These are phyloP conservation scores for Penicillium expansum DNA, from an alignment of 2,329 filamentous ascomycete species.

Conservation along the genomic window DNA sequence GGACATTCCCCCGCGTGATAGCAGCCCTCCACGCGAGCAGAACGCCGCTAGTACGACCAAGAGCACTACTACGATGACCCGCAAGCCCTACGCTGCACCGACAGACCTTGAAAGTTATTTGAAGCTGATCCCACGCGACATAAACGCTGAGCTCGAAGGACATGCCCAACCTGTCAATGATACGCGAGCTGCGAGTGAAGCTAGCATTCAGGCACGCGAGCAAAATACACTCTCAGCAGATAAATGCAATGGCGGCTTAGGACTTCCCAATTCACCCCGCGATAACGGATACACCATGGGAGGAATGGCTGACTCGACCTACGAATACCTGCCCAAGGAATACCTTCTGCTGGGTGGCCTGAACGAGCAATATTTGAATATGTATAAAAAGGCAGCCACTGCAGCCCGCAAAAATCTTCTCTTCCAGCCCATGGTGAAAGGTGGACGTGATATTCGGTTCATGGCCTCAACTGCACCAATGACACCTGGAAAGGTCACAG, in stretches of 20 bases:
- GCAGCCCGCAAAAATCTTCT: slow-evolving; percentile 42
- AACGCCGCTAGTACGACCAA: slow-evolving; percentile 1
- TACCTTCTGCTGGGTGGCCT: slow-evolving; percentile 47
- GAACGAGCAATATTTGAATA: slow-evolving; percentile 42
- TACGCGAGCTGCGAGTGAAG: slow-evolving; percentile 9
- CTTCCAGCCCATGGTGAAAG: slow-evolving; percentile 47
- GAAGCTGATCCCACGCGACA: slow-evolving; percentile 25
- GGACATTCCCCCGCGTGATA: slow-evolving; percentile 17
- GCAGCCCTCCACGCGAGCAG: slow-evolving; percentile 11
- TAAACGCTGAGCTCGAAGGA: slow-evolving; percentile 20
- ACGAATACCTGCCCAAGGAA: slow-evolving; percentile 53
- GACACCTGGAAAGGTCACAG: slow-evolving; percentile 20
- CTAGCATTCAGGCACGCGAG: slow-evolving; percentile 4
- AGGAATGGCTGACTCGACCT: slow-evolving; percentile 49
- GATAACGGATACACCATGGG: slow-evolving; percentile 44
- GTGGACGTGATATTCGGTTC: slow-evolving; percentile 43
- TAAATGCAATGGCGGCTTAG: slow-evolving; percentile 42
- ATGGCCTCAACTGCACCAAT: slow-evolving; percentile 32
- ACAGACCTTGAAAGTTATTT: slow-evolving; percentile 27
- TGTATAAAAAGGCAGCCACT: slow-evolving; percentile 45
- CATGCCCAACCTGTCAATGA: slow-evolving; percentile 31
- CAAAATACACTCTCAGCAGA: slow-evolving; percentile 13
- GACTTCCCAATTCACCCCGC: slow-evolving; percentile 31
- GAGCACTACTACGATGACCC: slow-evolving; percentile 1
- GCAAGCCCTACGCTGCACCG: slow-evolving; percentile 12